A percentile compares a stretch with the other conserved stretches of the same genome.
These are phyloP conservation scores for Candida sithepensis DNA, from an alignment of 805 yeast species.

Conservation along the genomic window DNA sequence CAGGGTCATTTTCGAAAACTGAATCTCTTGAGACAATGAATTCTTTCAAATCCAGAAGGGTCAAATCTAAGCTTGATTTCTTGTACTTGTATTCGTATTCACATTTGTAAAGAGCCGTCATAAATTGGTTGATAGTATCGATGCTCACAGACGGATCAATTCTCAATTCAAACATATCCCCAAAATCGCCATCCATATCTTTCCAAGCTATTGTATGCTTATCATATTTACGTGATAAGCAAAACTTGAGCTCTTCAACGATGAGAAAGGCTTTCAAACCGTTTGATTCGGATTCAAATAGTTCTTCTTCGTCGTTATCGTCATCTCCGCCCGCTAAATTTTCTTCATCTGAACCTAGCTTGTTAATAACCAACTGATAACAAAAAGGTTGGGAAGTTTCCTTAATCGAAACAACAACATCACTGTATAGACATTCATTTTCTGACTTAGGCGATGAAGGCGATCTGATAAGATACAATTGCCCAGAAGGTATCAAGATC, in stretches of 20 bases:
- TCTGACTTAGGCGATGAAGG: constrained; percentile 85
- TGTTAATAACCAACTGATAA: constrained; percentile 68
- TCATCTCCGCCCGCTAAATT: constrained; percentile 42
- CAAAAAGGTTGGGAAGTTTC: constrained; percentile 62
- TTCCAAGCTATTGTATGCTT: constrained; percentile 68
- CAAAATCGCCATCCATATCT: constrained; percentile 81
- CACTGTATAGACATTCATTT: constrained; percentile 76
- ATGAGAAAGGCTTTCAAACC: constrained; percentile 76
- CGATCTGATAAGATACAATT: constrained; percentile 67
- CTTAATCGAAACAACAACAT: constrained; percentile 70
- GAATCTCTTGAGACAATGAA: constrained; percentile 42
- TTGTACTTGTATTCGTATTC: constrained; percentile 74
- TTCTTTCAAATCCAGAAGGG: constrained; percentile 49
- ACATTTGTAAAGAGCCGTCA: constrained; percentile 59
- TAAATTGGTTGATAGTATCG: constrained; percentile 59
- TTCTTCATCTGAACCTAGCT: constrained; percentile 68
- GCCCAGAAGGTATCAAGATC: constrained; percentile 73
- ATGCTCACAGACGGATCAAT: constrained; percentile 57
- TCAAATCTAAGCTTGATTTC: constrained; percentile 43
- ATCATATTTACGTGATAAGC: constrained; percentile 46
- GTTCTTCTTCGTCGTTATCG: constrained; percentile 35
- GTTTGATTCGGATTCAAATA: constrained; percentile 31
- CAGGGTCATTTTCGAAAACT: constrained; percentile 19
- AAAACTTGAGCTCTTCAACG: constrained; percentile 55
- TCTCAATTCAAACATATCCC: constrained; percentile 78